A percentile compares a stretch with the other conserved stretches of the same genome.
phyloP scores from a whole-genome alignment of 345 rosid species.

The Arabidopsis suecica region DNA sequence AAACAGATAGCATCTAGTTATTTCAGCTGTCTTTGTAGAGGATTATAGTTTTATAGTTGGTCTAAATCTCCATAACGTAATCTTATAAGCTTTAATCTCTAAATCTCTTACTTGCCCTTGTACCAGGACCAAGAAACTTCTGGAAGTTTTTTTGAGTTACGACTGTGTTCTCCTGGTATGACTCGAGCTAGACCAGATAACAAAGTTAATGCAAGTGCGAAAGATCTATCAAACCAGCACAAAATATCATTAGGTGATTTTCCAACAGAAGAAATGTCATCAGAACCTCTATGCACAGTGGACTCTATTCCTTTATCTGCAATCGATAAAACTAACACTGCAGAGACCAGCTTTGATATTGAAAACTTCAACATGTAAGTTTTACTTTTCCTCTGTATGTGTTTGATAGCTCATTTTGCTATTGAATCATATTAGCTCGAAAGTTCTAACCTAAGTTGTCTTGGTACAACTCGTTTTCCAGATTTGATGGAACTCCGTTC shows the following conservation, averaged over 20 bases:
- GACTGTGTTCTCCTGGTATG: slow-evolving; percentile 40
- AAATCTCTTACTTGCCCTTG: slow-evolving; percentile 37
- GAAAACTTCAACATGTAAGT: slow-evolving; percentile 66
- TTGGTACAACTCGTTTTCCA: slow-evolving; percentile 43
- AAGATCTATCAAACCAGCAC: slow-evolving; percentile 54
- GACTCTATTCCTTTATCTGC: slow-evolving; percentile 40
- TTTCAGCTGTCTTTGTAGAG: slow-evolving; percentile 29
- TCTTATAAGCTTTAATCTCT: slow-evolving; percentile 19
- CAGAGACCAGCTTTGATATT: slow-evolving; percentile 47
- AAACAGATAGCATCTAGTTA: slow-evolving; percentile 23
- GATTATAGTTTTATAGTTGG: slow-evolving; percentile 6
- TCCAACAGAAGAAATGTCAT: slow-evolving; percentile 36
- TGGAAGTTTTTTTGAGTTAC: slow-evolving; percentile 53
- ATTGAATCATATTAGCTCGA: slow-evolving; percentile 9
- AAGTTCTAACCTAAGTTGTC: slow-evolving; percentile 14
- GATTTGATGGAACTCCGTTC: slow-evolving; percentile 88
- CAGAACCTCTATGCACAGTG: slow-evolving; percentile 54
- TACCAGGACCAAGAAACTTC: slow-evolving; percentile 59
- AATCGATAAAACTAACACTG: slow-evolving; percentile 43
- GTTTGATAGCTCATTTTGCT: slow-evolving; percentile 26
- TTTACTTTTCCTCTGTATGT: slow-evolving; percentile 21
- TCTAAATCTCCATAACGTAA: slow-evolving; percentile 4
- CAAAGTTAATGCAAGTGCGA: slow-evolving; percentile 36
- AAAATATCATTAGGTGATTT: slow-evolving; percentile 48
- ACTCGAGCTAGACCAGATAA: slow-evolving; percentile 62